Evolutionary conservation across 2,329 filamentous ascomycete species (phyloP).

Genomic region (Trichoderma brevicompactum): DNA sequence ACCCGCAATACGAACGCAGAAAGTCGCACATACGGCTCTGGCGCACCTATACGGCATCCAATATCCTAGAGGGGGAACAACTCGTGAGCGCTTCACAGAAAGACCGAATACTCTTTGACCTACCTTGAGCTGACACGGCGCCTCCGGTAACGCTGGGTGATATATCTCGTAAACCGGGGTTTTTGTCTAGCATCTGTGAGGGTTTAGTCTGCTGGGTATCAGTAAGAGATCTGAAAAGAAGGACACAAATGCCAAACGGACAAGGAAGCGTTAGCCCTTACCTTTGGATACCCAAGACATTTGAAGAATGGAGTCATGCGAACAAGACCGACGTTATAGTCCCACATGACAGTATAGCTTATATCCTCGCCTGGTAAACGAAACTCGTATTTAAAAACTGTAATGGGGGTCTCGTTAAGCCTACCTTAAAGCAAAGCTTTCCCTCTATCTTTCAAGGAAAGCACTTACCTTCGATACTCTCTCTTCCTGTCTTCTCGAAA

Average conservation of each 20-base stretch:
- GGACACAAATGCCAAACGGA: background rate
- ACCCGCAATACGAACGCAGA: conserved; percentile 82
- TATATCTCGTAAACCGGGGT: conserved; percentile 83
- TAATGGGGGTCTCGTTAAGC: background rate
- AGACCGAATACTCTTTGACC: conserved; percentile 25
- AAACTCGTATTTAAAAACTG: conserved; percentile 87
- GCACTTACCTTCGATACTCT: conserved; percentile 80
- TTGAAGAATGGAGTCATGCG: conserved; percentile 96
- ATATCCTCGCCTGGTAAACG: conserved; percentile 67
- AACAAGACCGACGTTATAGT: conserved; percentile 92
- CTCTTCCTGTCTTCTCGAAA: conserved; percentile 80
- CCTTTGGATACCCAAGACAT: conserved; percentile 85
- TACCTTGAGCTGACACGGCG: conserved; percentile 86
- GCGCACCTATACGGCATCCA: conserved; percentile 95
- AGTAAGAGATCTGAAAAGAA: background rate
- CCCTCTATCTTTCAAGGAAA: background rate
- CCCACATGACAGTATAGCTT: conserved; percentile 87
- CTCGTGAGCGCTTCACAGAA: background rate
- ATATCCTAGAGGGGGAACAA: conserved; percentile 65
- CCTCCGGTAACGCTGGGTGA: conserved; percentile 95
- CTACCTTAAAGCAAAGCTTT: background rate
- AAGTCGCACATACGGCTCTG: conserved; percentile 83
- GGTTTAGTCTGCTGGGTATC: conserved; percentile 71
- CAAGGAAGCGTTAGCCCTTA: conserved; percentile 44
- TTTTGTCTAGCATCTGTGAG: conserved; percentile 77